Base-by-base conservation (phyloP, 2,329 filamentous ascomycete genomes). In the Dendryphion nanum region DNA sequence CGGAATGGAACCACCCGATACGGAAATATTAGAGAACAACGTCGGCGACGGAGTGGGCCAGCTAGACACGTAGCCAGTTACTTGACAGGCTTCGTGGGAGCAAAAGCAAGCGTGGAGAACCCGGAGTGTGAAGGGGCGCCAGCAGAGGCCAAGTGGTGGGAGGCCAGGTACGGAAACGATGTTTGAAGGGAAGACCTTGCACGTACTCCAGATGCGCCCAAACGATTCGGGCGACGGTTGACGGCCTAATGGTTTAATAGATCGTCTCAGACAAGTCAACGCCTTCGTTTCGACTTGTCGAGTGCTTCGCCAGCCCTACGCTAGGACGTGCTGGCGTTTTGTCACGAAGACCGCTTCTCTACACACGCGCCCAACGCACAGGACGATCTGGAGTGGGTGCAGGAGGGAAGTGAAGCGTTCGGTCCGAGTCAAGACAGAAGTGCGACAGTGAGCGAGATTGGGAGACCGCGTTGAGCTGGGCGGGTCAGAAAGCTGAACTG, bases 161-260 rank as follows among this genome's bases (percentile, higher is more conserved):
- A 45, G 51, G 48, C 51, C 42, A 53, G 46, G 54, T 49, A 52
- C 47, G 52, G 51, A 48, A 55, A 50, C 45, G 44, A 40, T 47
- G 48, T 53, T 53, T 55, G 53, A 58, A 61, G 60, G 61, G 56
- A n/a, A 45, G 49, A 59, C 60, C 59, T 63, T 64, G 60, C 57
- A 58, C 45, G 35, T 44, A 41, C 40, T 45, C 50, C 44, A 51
- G 44, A 50, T 52, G 55, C n/a, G n/a, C 57, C 47, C 49, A 59
- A 53, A 54, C 35, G 47, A 53, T n/a, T 50, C 48, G 54, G 53
- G 46, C 48, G 44, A 42, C 28, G 41, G 38, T 33, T 37, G 41
- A 43, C 40, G 40, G 44, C 28, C 53, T 53, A 55, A 50, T 46
- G 50, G 59, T 13, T n/a, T 10, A 8, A 26, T 8, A 26, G 23